Conservation (phyloP, 2,329 filamentous ascomycete species). For the Penicillium nordicum region DNA sequence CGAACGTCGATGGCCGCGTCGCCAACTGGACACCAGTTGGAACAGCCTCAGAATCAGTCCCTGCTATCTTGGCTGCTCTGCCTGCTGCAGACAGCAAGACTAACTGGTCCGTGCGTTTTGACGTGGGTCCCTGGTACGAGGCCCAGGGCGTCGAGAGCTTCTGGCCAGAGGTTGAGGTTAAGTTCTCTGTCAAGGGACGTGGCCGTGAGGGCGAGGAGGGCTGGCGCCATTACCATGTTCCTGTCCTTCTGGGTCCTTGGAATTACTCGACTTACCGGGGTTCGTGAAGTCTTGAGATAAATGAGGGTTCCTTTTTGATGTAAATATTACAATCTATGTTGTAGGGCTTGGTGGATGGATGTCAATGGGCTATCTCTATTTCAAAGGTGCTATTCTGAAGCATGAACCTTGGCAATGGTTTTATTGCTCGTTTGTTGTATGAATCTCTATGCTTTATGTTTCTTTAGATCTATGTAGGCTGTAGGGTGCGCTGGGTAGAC, state of each 20-base stretch:
- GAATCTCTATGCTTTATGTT: neutral
- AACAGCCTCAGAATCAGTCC: slow-evolving; percentile 22
- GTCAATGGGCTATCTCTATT: neutral
- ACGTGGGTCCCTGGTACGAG: slow-evolving; percentile 47
- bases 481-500: too few species aligned
- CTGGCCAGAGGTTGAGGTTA: slow-evolving; percentile 51
- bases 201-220: slow-evolving; percentile 40
- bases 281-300: slow-evolving; percentile 23
- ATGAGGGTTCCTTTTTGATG: neutral
- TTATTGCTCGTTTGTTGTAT: neutral
- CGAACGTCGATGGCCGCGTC: slow-evolving; percentile 47
- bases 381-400: neutral
- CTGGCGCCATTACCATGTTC: slow-evolving; percentile 51
- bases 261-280: slow-evolving; percentile 52
- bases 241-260: slow-evolving; percentile 50
- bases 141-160: slow-evolving; percentile 48
- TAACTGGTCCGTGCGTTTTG: slow-evolving; percentile 47
- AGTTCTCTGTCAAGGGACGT: slow-evolving; percentile 48
- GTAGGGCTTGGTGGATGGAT: neutral
- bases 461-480: neutral
- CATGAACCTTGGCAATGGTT: neutral
- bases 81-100: slow-evolving; percentile 39
- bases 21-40: slow-evolving; percentile 39
- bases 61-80: slow-evolving; percentile 34
- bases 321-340: neutral